Percentiles rank a stretch among this genome's conserved stretches.
These are phyloP conservation scores for Paramecium sexaurelia DNA, from an alignment of 73 alveolate genomes.

Conservation along the genomic window DNA sequence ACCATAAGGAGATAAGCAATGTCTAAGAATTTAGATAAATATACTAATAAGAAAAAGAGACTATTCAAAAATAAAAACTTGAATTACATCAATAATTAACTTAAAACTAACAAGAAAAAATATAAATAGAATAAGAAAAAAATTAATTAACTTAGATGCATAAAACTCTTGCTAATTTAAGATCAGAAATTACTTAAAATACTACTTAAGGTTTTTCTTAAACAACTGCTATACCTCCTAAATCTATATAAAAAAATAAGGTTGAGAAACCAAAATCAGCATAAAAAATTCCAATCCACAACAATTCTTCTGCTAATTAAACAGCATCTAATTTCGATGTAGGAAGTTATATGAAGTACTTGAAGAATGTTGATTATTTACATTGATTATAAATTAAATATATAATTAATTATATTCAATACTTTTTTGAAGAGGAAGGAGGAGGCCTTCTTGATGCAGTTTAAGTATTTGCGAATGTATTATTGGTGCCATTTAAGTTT, in stretches of 20 bases:
- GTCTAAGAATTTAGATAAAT: not conserved
- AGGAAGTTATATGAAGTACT: not conserved
- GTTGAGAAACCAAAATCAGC: not conserved
- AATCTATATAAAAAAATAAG: not conserved
- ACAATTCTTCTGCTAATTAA: not conserved
- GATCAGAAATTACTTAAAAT: not conserved
- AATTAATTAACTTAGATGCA: not conserved
- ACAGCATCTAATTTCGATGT: not conserved
- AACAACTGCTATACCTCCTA: not conserved
- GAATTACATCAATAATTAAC: not conserved
- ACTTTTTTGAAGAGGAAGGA: not conserved
- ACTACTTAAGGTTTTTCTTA: not conserved
- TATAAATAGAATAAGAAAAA: slow-evolving; percentile 20
- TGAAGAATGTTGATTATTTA: slow-evolving; percentile 21
- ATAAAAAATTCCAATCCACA: not conserved
- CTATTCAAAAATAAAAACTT: not conserved
- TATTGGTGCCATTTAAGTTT: not conserved
- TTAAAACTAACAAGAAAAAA: not conserved
- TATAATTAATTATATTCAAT: not conserved
- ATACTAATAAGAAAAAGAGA: not conserved
- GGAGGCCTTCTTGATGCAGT: slow-evolving; percentile 2
- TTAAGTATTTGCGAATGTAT: not conserved
- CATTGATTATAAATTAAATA: not conserved
- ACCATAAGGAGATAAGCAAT: not conserved
- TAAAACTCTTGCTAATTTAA: not conserved